A percentile compares a stretch with the other conserved stretches of the same genome.
phyloP scores from a whole-genome alignment of 169 alveolate species.

The Blepharisma undulans region DNA sequence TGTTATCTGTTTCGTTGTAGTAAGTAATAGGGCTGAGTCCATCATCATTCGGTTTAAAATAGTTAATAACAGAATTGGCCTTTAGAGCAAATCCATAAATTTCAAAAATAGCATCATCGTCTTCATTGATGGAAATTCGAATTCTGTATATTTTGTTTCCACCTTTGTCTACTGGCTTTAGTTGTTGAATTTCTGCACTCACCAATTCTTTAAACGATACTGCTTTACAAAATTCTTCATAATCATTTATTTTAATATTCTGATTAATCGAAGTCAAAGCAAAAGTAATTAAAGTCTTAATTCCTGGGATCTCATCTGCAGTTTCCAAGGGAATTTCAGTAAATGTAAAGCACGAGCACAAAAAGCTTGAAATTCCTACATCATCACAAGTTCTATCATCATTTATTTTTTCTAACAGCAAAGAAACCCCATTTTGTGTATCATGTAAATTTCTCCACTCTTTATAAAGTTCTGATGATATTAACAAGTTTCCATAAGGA shows the following conservation, averaged over 20 bases:
- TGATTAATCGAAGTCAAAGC: not conserved
- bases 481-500: slow-evolving; percentile 15
- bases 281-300: not conserved
- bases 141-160: not conserved
- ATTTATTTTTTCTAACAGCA: slow-evolving; percentile 18
- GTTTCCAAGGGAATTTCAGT: not conserved
- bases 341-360: slow-evolving; percentile 7
- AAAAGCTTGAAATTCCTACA: not conserved
- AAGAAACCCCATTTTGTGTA: not conserved
- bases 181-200: not conserved
- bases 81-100: not conserved
- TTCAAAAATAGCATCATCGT: slow-evolving; percentile 14
- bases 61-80: not conserved
- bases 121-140: not conserved
- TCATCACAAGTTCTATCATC: slow-evolving; percentile 12
- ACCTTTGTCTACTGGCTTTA: not conserved
- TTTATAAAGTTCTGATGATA: not conserved
- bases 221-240: not conserved
- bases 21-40: not conserved
- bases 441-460: not conserved
- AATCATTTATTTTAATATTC: not conserved
- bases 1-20: not conserved
- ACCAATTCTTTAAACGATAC: not conserved
- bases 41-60: not conserved
- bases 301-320: not conserved